Evolutionary conservation across 164 flowering plant genomes (phyloP), one percentile per base, ranked within the genome.

Genomic region (Macadamia integrifolia): DNA sequence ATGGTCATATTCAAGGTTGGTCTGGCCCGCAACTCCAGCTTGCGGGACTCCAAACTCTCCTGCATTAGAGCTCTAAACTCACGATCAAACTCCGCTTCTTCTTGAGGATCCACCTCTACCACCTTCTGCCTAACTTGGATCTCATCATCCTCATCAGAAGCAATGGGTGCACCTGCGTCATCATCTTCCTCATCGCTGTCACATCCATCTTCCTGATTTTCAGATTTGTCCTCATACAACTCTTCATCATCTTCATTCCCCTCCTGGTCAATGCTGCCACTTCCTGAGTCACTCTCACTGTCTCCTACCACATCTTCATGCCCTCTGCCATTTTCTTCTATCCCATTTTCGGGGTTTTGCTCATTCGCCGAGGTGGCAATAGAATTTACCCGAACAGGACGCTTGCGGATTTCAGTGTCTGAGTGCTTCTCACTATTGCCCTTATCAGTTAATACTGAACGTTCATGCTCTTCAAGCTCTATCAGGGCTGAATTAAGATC

Each of bases 11-110:
- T 88, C 55, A 91, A 66, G 23, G 91, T 77, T 17, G 99, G 92
- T 23, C 97, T 85, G 12, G 88, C 79, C 18, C 97, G 83, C 69
- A 92, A 60, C 66, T 94, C 97, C 58, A 78, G 81, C 75, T 86
- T 88, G 46, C 96, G 85, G 17, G 92, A 92, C 32, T 94, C 99
- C 84, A 90, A 79, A 73, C 97, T 94, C 79, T 92, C 97, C 86
- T 93, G 97, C 80, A 90, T 77, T 18, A 94, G 82, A 75, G 97
- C 93, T 75, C 80, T 84, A 30, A 94, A 83, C 78, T 92, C 97
- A 53, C 79, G 82, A 29, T 94, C 99, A 80, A 94, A 92, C 60
- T 83, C 89, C 1, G 92, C 93, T 83, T 78, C 89, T 75, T 94
- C 97, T 73, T 66, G 73, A 49, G 97, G 99, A 72, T 92, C 97